Evolutionary conservation across 225 moss, liverwort and hornwort genomes (phyloP).

Genomic region (Antitrichia curtipendula): DNA sequence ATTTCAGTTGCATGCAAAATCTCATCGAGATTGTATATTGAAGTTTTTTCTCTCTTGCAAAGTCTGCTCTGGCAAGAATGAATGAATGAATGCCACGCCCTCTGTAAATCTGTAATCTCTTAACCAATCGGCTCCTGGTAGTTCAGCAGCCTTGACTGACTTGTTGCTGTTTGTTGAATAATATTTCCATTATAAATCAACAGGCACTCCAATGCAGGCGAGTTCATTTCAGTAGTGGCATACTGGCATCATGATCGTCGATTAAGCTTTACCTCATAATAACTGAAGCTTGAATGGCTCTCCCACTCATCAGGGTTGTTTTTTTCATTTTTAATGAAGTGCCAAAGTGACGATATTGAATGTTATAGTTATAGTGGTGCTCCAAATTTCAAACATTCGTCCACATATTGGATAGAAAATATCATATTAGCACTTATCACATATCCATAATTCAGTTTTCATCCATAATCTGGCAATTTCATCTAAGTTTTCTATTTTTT

Average conservation of each 20-base stretch:
- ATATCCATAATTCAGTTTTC: too few relatives aligned
- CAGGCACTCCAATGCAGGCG: neutral
- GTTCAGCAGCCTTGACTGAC: neutral
- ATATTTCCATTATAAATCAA: neutral
- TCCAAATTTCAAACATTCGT: too few relatives aligned
- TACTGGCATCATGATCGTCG: neutral
- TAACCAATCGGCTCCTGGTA: neutral
- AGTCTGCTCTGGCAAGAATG: neutral
- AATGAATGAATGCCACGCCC: neutral
- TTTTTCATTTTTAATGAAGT: too few relatives aligned
- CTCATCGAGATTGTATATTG: neutral
- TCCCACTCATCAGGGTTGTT: neutral
- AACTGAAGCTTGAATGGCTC: neutral
- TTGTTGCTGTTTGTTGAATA: neutral
- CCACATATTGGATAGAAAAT: too few relatives aligned
- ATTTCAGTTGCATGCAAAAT: neutral
- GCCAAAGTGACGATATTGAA: too few relatives aligned
- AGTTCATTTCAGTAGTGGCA: neutral
- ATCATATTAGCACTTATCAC: too few relatives aligned
- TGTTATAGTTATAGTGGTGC: too few relatives aligned
- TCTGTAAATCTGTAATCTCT: neutral
- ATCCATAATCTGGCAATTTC: too few relatives aligned
- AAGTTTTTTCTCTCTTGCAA: neutral
- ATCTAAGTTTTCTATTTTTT: too few relatives aligned
- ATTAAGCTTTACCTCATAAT: neutral